Conservation (phyloP, 345 rosid species). For the Isatis tinctoria region DNA sequence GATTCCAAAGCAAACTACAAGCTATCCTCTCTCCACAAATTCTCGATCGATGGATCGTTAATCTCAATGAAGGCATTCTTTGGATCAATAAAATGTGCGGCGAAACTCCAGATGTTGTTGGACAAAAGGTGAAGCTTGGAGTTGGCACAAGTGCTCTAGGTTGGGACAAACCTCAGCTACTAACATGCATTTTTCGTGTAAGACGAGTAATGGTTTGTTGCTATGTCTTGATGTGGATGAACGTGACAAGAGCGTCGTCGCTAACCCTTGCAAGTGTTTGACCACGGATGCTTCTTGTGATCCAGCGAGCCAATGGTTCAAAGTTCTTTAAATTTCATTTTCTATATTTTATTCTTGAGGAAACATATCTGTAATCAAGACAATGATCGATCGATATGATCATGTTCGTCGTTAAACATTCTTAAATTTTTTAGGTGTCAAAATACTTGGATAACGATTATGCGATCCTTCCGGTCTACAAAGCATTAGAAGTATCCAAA, state of each 20-base stretch:
- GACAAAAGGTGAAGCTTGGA: conserved; percentile 44
- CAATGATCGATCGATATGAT: background rate
- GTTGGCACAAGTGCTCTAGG: conserved; percentile 44
- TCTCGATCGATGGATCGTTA: too few species aligned
- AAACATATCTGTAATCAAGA: background rate
- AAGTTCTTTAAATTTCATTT: conserved; percentile 28
- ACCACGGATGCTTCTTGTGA: conserved; percentile 44
- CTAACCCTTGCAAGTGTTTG: conserved; percentile 52
- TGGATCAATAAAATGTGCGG: conserved; percentile 55
- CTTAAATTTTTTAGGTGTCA: background rate
- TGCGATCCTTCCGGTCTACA: too few species aligned
- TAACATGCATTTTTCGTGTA: conserved; percentile 61
- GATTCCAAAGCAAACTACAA: too few species aligned
- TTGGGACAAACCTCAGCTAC: conserved; percentile 67
- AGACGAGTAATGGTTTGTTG: conserved; percentile 28
- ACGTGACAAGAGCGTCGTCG: conserved; percentile 33
- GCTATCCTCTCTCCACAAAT: too few species aligned
- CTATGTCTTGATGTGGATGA: conserved; percentile 67
- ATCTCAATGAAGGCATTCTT: conserved; percentile 36
- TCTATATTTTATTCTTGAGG: too few species aligned
- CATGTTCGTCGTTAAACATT: background rate
- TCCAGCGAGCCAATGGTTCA: conserved; percentile 71
- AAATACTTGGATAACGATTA: too few species aligned
- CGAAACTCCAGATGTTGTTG: conserved; percentile 34
- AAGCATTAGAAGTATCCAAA: too few species aligned